Evolutionary conservation across 306 rosid genomes (phyloP).

Genomic region (Trichosanthes cucumerina): DNA sequence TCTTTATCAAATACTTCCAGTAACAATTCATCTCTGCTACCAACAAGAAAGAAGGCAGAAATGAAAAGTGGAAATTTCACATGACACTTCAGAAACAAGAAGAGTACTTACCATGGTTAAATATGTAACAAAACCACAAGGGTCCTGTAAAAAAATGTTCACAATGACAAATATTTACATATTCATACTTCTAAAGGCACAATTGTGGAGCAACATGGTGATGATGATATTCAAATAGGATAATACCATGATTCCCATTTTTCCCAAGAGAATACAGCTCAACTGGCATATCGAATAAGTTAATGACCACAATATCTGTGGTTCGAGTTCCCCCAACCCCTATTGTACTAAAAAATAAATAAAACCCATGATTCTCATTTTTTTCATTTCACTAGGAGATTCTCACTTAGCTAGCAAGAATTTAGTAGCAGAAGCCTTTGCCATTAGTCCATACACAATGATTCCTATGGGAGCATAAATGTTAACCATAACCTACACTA

Average conservation of each 20-base stretch:
- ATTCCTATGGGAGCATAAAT: background rate
- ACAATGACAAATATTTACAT: background rate
- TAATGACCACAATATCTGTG: too few relatives aligned
- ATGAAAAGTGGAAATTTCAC: background rate
- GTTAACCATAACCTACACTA: background rate
- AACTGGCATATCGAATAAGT: too few relatives aligned
- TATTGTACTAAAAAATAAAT: too few relatives aligned
- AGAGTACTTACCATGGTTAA: background rate
- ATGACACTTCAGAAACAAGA: background rate
- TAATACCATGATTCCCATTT: background rate
- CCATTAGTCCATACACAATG: background rate
- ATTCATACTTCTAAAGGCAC: background rate
- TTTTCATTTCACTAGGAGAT: background rate
- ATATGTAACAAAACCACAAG: background rate
- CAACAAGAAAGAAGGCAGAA: background rate
- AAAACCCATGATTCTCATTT: background rate
- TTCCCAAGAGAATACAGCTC: too few relatives aligned
- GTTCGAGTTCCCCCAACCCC: too few relatives aligned
- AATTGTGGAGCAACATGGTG: background rate
- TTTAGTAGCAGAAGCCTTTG: background rate
- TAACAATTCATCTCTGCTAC: background rate
- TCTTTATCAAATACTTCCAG: background rate
- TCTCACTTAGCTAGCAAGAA: background rate
- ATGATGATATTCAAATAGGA: background rate
- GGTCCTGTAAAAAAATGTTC: background rate